A percentile compares a stretch with the other conserved stretches of the same genome.
Conservation (phyloP, 140 eudicot genomes). For the Erigeron philadelphicus region DNA sequence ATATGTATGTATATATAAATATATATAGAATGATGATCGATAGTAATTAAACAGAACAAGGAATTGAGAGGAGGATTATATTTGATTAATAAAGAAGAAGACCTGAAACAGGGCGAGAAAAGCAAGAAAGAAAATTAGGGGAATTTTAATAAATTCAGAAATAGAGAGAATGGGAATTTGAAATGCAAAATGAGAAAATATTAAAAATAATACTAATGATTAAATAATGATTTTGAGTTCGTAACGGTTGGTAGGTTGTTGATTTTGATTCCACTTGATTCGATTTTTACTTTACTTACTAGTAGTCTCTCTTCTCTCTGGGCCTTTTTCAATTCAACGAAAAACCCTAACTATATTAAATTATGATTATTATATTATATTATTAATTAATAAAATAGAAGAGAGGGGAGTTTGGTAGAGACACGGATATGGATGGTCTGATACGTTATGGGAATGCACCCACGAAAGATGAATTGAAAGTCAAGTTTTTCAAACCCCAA, state of each 20-base stretch:
- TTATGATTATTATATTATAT: neutral
- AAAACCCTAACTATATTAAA: neutral
- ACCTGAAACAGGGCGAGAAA: conserved; percentile 32
- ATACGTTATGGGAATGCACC: conserved; percentile 20
- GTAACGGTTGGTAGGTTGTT: conserved; percentile 32
- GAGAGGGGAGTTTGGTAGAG: conserved; percentile 23
- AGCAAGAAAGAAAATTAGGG: conserved; percentile 23
- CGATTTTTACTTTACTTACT: neutral
- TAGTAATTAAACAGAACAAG: neutral
- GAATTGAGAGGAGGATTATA: neutral
- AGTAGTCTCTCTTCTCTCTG: too few species aligned
- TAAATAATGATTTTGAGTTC: conserved; percentile 9
- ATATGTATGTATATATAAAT: too few species aligned
- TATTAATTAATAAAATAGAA: neutral
- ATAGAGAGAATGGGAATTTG: neutral
- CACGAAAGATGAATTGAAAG: conserved; percentile 24
- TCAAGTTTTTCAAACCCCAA: conserved; percentile 12
- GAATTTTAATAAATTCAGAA: neutral
- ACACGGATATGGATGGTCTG: conserved; percentile 10
- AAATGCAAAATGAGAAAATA: conserved; percentile 9
- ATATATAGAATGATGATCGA: too few species aligned
- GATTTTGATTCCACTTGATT: conserved; percentile 13
- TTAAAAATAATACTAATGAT: neutral
- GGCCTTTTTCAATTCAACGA: too few species aligned
- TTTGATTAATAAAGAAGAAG: conserved; percentile 21